phyloP scores from a whole-genome alignment of 805 yeast genomes.

The Wickerhamomyces chaumierensis region DNA sequence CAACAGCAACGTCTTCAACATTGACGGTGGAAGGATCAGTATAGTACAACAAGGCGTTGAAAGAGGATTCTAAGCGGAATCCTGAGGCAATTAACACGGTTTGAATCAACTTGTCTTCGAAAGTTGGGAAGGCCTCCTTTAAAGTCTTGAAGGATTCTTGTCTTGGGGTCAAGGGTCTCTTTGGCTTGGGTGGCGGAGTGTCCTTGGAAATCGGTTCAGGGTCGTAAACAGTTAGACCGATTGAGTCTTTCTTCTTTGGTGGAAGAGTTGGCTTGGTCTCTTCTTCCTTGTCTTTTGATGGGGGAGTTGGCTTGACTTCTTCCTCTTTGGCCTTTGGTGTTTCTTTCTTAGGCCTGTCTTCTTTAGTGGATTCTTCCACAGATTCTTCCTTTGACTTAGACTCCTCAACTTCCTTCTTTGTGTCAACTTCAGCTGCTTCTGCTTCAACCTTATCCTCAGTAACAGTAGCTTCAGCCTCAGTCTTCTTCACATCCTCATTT shows the following conservation, averaged over 20 bases:
- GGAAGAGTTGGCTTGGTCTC: slow-evolving; percentile 2
- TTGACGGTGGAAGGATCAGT: slow-evolving; percentile 54
- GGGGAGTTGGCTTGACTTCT: slow-evolving; percentile 1
- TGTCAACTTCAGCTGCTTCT: slow-evolving; percentile 9
- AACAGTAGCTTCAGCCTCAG: no score
- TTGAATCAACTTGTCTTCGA: slow-evolving; percentile 59
- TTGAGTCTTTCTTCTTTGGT: slow-evolving; percentile 4
- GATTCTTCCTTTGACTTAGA: slow-evolving; percentile 3
- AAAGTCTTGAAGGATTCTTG: slow-evolving; percentile 46
- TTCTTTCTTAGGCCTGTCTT: no score
- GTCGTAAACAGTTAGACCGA: not conserved
- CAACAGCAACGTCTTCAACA: slow-evolving; percentile 31
- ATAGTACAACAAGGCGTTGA: slow-evolving; percentile 72
- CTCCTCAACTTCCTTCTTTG: slow-evolving; percentile 5
- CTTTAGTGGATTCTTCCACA: slow-evolving; percentile 2
- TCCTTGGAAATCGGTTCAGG: slow-evolving; percentile 1
- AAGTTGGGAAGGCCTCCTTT: slow-evolving; percentile 75
- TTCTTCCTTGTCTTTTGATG: not conserved
- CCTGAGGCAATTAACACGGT: slow-evolving; percentile 80
- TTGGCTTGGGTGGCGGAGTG: slow-evolving; percentile 36
- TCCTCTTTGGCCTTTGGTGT: slow-evolving; percentile 3
- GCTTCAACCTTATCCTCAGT: no score
- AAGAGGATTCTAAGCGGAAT: slow-evolving; percentile 75
- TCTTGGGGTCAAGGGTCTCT: slow-evolving; percentile 54
- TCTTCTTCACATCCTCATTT: not conserved